Conservation (phyloP, 2,329 filamentous ascomycete species). For the Huntiella abstrusa region DNA sequence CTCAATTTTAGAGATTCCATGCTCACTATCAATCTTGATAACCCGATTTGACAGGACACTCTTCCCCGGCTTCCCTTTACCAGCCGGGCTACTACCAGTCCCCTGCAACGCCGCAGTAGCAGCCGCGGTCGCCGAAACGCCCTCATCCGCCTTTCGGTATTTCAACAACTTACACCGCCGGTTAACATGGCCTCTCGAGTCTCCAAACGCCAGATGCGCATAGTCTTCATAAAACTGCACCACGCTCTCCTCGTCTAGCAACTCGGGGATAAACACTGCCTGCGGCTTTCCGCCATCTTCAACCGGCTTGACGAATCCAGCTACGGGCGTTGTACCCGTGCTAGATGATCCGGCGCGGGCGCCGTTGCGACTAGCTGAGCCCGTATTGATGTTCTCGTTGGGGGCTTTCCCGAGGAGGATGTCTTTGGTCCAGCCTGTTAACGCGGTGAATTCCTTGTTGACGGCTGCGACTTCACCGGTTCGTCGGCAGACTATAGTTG, state of each 20-base stretch:
- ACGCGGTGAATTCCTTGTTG: conserved; percentile 88
- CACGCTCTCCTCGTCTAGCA: conserved; percentile 84
- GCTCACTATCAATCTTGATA: conserved; percentile 47
- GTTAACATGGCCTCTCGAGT: conserved; percentile 69
- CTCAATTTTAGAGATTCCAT: conserved; percentile 65
- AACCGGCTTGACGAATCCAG: conserved; percentile 19
- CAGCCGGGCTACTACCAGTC: background rate
- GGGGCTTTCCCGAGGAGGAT: conserved; percentile 72
- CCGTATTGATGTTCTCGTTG: conserved; percentile 72
- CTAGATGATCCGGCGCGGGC: background rate
- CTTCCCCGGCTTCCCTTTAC: background rate
- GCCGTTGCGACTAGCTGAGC: conserved; percentile 28
- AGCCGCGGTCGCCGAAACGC: conserved; percentile 10
- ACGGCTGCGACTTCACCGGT: conserved; percentile 91
- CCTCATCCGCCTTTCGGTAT: conserved; percentile 39
- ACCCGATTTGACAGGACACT: conserved; percentile 40
- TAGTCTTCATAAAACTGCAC: conserved; percentile 95
- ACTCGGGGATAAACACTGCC: conserved; percentile 76
- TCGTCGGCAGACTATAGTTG: conserved; percentile 76
- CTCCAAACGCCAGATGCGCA: conserved; percentile 76
- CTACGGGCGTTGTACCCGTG: conserved; percentile 31
- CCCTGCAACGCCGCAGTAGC: background rate
- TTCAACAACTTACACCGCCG: conserved; percentile 74
- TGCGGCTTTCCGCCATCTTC: conserved; percentile 34
- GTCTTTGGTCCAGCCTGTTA: conserved; percentile 87